phyloP scores from a whole-genome alignment of 768 basidiomycete species.

The Pleurotus ostreatus region DNA sequence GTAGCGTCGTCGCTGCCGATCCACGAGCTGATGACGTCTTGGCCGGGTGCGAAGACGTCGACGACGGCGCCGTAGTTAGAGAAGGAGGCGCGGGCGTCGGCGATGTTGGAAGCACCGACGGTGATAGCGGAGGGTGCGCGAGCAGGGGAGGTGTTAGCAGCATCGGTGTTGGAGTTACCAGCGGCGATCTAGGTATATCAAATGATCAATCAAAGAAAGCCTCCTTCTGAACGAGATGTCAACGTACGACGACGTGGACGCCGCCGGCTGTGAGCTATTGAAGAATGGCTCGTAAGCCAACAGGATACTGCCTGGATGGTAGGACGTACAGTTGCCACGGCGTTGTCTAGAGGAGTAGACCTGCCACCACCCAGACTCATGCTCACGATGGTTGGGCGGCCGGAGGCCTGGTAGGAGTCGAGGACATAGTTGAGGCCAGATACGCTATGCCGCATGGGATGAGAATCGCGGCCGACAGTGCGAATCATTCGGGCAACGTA shows the following conservation, averaged over 20 bases:
- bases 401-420: constrained; percentile 13
- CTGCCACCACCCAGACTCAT: constrained; percentile 32
- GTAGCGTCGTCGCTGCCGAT: constrained; percentile 21
- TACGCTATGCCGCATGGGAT: constrained; percentile 16
- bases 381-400: constrained; percentile 28
- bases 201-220: neutral
- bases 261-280: constrained; percentile 23
- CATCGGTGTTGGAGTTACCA: constrained; percentile 30
- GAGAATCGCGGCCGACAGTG: neutral
- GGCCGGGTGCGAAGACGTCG: constrained; percentile 38
- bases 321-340: constrained; percentile 22
- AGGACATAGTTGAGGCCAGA: constrained; percentile 29
- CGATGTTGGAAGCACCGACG: constrained; percentile 35
- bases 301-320: too few relatives aligned
- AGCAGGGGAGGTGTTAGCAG: constrained; percentile 29
- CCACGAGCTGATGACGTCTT: constrained; percentile 26
- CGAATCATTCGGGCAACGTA: constrained; percentile 9
- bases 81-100: constrained; percentile 28
- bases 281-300: neutral
- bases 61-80: constrained; percentile 37
- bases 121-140: constrained; percentile 30
- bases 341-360: constrained; percentile 24
- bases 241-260: constrained; percentile 23
- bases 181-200: constrained; percentile 19
- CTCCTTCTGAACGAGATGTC: neutral